Conservation (phyloP, 148 eudicot species). For the Polygonum maritimum region DNA sequence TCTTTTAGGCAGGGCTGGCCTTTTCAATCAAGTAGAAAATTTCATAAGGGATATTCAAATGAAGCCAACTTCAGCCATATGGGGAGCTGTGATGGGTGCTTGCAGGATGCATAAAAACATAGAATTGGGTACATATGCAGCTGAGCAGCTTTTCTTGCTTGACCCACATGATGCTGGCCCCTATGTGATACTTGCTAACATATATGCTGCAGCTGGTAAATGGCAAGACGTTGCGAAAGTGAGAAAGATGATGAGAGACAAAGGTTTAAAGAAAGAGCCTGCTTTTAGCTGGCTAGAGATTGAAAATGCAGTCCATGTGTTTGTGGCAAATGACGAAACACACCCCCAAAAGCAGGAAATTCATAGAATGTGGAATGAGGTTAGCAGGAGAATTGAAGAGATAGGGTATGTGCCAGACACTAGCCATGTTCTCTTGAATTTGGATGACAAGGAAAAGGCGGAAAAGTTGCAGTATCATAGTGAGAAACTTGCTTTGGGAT, state of each 20-base stretch:
- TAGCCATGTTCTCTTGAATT: constrained; percentile 45
- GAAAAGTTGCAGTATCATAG: constrained; percentile 49
- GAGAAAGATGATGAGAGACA: constrained; percentile 46
- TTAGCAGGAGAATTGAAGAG: constrained; percentile 29
- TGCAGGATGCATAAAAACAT: constrained; percentile 51
- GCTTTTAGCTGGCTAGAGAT: constrained; percentile 76
- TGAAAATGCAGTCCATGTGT: constrained; percentile 47
- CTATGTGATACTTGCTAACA: constrained; percentile 49
- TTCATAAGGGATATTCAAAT: constrained; percentile 41
- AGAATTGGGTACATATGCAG: constrained; percentile 59
- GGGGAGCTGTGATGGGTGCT: constrained; percentile 54
- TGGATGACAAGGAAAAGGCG: constrained; percentile 39
- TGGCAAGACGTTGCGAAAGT: constrained; percentile 45
- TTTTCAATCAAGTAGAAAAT: constrained; percentile 29
- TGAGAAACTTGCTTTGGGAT: constrained; percentile 58
- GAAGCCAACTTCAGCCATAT: constrained; percentile 41
- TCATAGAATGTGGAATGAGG: constrained; percentile 30
- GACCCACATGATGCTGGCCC: constrained; percentile 52
- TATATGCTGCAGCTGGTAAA: constrained; percentile 50
- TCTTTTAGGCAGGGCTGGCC: constrained; percentile 62
- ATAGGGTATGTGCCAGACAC: constrained; percentile 56
- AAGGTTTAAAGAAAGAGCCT: constrained; percentile 53
- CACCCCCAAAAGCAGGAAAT: constrained; percentile 50
- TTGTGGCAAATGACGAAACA: constrained; percentile 42
- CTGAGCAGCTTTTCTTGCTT: constrained; percentile 46